Base-by-base conservation (phyloP, 2,329 filamentous ascomycete genomes). In the Hyphodiscus sp. region DNA sequence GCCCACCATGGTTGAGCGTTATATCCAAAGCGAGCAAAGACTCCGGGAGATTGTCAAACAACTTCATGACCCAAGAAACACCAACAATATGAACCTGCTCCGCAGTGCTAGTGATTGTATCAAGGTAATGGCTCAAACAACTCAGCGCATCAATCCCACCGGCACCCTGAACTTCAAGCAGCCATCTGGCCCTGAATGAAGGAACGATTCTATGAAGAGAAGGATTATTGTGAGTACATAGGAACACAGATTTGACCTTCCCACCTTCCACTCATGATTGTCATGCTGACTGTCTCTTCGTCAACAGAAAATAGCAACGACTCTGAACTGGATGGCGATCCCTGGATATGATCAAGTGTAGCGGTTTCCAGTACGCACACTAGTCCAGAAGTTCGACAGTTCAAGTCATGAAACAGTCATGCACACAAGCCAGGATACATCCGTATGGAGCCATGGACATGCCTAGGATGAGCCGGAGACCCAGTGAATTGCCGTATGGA, bases 121-220 rank as follows among this genome's bases (percentile, higher is more conserved):
- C 42, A 63, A 63, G 51, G 58, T 62, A 54, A 65, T 68, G 63
- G 62, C 57, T 26, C 58, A 63, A 47, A 63, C 60, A 15, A 61
- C 61, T 42, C 61, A 63, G 33, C 51, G 56, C 18, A 63, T 67
- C 41, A 60, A 59, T 54, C 52, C 59, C 19, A 54, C 58, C 18
- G 58, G 58, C 1, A 47, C 45, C 16, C 55, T 58, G 50, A 56
- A 47, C 38, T 57, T 57, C 30, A 54, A 54, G 47, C 58, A 59
- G 26, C 59, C 60, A 26, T 55, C 58, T 45, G 63, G 60, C 51
- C 23, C 23, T 67, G 63, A 67, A 62, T 47, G 53, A 53, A 45
- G 8, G 20, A 26, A 30, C 10, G 33, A n/a, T 41, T n/a, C 19
- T 8, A 29, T 18, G 16, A n/a, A 20, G 26, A 42, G 33, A 58